Evolutionary conservation across 768 basidiomycete genomes (phyloP).

Genomic region (Lentinus brumalis): DNA sequence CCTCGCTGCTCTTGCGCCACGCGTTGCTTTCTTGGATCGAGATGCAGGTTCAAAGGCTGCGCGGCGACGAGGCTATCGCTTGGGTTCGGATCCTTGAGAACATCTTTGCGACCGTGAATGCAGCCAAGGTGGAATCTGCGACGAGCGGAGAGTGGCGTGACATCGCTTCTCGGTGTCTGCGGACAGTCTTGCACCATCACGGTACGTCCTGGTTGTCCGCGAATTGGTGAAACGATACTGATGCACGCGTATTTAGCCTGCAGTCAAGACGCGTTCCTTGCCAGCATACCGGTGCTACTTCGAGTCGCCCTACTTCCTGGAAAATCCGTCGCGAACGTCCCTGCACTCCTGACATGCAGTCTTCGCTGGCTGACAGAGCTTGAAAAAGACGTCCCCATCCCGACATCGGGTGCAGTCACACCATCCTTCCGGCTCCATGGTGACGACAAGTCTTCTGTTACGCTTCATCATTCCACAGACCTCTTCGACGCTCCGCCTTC

Average conservation of each 20-base stretch:
- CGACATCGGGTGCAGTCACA: not conserved
- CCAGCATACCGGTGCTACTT: slow-evolving; percentile 10
- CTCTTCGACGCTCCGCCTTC: slow-evolving; percentile 35
- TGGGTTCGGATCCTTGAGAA: slow-evolving; percentile 74
- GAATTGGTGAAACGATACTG: not conserved
- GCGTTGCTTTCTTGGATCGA: slow-evolving; percentile 82
- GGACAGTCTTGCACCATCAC: slow-evolving; percentile 37
- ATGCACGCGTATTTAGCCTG: slow-evolving; percentile 11
- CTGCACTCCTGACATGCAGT: slow-evolving; percentile 1
- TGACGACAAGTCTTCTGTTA: not conserved
- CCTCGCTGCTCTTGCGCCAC: slow-evolving; percentile 70
- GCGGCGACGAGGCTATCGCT: slow-evolving; percentile 46
- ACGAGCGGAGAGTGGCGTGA: slow-evolving; percentile 63
- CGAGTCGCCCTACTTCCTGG: slow-evolving; percentile 15
- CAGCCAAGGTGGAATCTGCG: slow-evolving; percentile 51
- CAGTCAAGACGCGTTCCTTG: not conserved
- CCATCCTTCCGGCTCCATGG: not conserved
- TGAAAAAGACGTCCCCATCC: slow-evolving; percentile 17
- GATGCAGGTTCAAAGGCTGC: slow-evolving; percentile 54
- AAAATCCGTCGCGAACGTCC: not conserved
- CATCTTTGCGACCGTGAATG: slow-evolving; percentile 52
- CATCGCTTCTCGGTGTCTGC: slow-evolving; percentile 56
- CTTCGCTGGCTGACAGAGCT: slow-evolving; percentile 10
- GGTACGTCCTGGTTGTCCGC: slow-evolving; percentile 19
- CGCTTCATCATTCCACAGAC: slow-evolving; percentile 19